Evolutionary conservation across 2,329 filamentous ascomycete species (phyloP).

Genomic region (Cladosporium sp.): DNA sequence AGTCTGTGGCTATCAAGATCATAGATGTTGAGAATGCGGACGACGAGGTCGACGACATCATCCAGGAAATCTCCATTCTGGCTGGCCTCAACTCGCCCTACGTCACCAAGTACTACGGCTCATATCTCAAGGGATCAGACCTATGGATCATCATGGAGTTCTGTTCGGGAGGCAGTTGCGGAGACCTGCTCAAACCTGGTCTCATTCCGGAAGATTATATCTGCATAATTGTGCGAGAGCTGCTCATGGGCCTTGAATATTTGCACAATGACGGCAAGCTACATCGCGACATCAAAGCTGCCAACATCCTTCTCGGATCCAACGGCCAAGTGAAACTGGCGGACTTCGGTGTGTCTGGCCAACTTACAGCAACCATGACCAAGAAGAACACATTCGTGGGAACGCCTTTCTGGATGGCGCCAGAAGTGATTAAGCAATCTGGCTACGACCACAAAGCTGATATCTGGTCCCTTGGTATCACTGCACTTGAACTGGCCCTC

Average conservation of each 20-base stretch:
- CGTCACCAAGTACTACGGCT: slow-evolving; percentile 97
- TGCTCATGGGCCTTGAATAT: slow-evolving; percentile 88
- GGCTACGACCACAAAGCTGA: slow-evolving; percentile 98
- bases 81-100: slow-evolving; percentile 95
- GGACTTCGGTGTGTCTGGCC: slow-evolving; percentile 95
- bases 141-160: slow-evolving; percentile 99
- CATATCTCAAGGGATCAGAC: slow-evolving; percentile 92
- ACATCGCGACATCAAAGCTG: slow-evolving; percentile 97
- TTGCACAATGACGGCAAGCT: slow-evolving; percentile 94
- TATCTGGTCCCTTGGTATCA: slow-evolving; percentile 96
- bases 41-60: slow-evolving; percentile 98
- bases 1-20: slow-evolving; percentile 95
- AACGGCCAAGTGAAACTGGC: slow-evolving; percentile 96
- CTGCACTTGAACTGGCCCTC: slow-evolving; percentile 84
- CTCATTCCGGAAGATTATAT: slow-evolving; percentile 93
- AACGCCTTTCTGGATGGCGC: slow-evolving; percentile 99
- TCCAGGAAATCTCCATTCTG: slow-evolving; percentile 96
- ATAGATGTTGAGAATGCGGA: slow-evolving; percentile 99
- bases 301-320: slow-evolving; percentile 84
- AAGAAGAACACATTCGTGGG: slow-evolving; percentile 99
- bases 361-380: slow-evolving; percentile 96
- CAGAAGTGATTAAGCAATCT: slow-evolving; percentile 97
- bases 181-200: slow-evolving; percentile 92
- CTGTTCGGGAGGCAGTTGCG: slow-evolving; percentile 93
- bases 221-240: slow-evolving; percentile 87